These are phyloP conservation scores for Psilocybe subaeruginosa DNA, from an alignment of 768 basidiomycete genomes.

Conservation along the genomic window DNA sequence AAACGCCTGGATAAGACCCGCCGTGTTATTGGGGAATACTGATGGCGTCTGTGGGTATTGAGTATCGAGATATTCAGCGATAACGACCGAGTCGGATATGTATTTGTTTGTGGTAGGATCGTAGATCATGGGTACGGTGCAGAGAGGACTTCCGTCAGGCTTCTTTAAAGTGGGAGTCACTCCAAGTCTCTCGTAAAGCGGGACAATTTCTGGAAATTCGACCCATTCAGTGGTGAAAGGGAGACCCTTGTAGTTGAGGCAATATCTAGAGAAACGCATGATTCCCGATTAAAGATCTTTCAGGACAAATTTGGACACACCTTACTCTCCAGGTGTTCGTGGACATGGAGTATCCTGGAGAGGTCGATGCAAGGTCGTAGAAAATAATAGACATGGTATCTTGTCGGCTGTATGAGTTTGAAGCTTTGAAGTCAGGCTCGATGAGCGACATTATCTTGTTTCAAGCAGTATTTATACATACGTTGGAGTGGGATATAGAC, in stretches of 20 bases:
- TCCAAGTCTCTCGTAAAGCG: slow-evolving; percentile 31
- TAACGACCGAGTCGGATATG: slow-evolving; percentile 42
- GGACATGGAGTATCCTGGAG: not conserved
- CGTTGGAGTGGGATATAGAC: too few relatives aligned
- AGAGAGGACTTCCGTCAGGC: slow-evolving; percentile 31
- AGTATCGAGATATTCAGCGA: slow-evolving; percentile 51
- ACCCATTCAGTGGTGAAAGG: slow-evolving; percentile 50
- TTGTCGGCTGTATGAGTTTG: too few relatives aligned
- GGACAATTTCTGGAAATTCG: slow-evolving; percentile 51
- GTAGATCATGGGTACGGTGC: slow-evolving; percentile 50
- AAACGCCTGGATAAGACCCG: not conserved
- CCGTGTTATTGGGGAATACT: not conserved
- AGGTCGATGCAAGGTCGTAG: not conserved
- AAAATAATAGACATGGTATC: not conserved
- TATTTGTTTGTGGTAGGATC: slow-evolving; percentile 41
- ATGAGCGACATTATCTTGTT: too few relatives aligned
- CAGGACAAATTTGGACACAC: not conserved
- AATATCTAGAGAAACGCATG: slow-evolving; percentile 22
- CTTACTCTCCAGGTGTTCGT: not conserved
- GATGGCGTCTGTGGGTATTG: slow-evolving; percentile 43
- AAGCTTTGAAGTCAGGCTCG: too few relatives aligned
- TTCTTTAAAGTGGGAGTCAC: slow-evolving; percentile 32
- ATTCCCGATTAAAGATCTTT: not conserved
- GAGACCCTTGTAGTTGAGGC: slow-evolving; percentile 36
- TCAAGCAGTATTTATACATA: too few relatives aligned